Evolutionary conservation across 768 basidiomycete species (phyloP), one percentile per base, ranked within the genome.

Genomic region (Candolleomyces eurysporus): DNA sequence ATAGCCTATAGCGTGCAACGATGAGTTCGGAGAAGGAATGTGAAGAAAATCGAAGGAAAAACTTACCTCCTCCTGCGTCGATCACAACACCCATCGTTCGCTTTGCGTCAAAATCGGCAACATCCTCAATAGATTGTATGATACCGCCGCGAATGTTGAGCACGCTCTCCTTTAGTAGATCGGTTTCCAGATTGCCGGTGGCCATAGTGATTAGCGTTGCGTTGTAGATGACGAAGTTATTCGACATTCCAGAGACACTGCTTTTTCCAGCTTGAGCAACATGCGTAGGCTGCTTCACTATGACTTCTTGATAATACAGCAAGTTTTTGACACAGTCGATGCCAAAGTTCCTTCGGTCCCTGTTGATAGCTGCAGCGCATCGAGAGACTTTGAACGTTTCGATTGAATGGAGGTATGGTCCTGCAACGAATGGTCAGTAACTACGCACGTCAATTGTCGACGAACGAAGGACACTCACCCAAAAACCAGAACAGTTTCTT

Each of bases 141-240:
- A 87, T 73, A 13, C 90, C 90, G 42, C 78, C 82, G 45, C 82
- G 77, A 26, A 82, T 72, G 40, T 87, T 68, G 22, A 91, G 64
- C 3, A 84, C 75, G 0, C 84, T 89, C 46, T 82, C 76, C 10
- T 59, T 66, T 42, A 88, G 76, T 4, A 90, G 59, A 67, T 91
- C 89, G 30, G 65, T 61, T 21, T 75, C 68, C 32, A 76, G 60
- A 39, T 82, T 66, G 0, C 84, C 85, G 16, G 82, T 79, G 36
- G 81, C 82, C 88, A 91, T 89, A 0, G 88, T 89, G 58, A 91
- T 70, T 36, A 91, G 67, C 0, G 88, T 91, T 0, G 88, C 89
- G 63, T 91, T 91, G 61, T 75, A 76, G 31, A 91, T 81, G 48
- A 88, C 79, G 26, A 90, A 75, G 22, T 61, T 48, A 40, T 61